Evolutionary conservation across 345 rosid genomes (phyloP).

Genomic region (Luvunga scandens): DNA sequence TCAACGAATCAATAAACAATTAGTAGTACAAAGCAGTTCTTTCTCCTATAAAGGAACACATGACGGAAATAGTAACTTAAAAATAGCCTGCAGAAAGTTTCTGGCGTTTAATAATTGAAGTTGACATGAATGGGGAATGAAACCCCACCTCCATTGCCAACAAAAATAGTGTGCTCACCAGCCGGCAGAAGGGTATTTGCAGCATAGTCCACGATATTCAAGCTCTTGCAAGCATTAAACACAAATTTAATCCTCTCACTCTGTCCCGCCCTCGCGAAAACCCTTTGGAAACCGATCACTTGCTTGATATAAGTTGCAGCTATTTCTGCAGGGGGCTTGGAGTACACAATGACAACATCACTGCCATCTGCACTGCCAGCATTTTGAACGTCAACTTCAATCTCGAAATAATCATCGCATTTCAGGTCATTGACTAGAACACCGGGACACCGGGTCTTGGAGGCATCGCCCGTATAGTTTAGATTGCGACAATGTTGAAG

Average conservation of each 20-base stretch:
- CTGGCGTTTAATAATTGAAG: neutral
- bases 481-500: constrained; percentile 28
- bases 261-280: constrained; percentile 15
- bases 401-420: neutral
- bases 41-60: too few relatives aligned
- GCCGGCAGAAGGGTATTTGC: constrained; percentile 9
- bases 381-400: constrained; percentile 23
- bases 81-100: too few relatives aligned
- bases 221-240: constrained; percentile 32
- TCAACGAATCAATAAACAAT: too few relatives aligned
- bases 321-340: constrained; percentile 32
- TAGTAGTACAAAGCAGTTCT: too few relatives aligned
- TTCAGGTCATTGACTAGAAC: neutral
- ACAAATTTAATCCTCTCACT: constrained; percentile 19
- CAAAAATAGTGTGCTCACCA: constrained; percentile 24
- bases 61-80: too few relatives aligned
- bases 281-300: constrained; percentile 38
- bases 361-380: constrained; percentile 26
- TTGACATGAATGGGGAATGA: constrained; percentile 18
- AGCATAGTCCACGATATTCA: constrained; percentile 18
- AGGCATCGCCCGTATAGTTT: neutral
- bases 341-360: constrained; percentile 32
- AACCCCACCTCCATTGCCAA: constrained; percentile 19
- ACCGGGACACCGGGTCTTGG: constrained; percentile 23
- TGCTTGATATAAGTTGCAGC: constrained; percentile 23